Percentiles rank a stretch among this genome's conserved stretches.
phyloP scores from a whole-genome alignment of 768 basidiomycete genomes.

The Boletus subparvulus region DNA sequence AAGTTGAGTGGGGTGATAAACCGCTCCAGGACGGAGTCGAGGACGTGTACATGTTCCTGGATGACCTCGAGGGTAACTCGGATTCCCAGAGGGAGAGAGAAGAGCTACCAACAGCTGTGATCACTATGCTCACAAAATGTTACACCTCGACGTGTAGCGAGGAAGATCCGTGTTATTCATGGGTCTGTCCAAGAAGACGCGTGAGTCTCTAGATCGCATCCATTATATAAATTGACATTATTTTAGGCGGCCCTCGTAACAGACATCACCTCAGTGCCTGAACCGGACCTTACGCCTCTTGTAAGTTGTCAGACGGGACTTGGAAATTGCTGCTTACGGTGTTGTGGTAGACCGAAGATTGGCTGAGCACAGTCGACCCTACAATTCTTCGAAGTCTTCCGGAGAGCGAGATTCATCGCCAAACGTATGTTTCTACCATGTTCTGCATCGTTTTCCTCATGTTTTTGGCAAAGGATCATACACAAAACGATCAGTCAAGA shows the following conservation, averaged over 20 bases:
- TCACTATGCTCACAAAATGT: conserved; percentile 87
- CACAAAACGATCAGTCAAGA: conserved; percentile 88
- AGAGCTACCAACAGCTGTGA: conserved; percentile 84
- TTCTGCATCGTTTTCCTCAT: neutral
- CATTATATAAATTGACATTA: conserved; percentile 11
- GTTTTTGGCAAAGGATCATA: conserved; percentile 51
- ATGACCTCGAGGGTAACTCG: conserved; percentile 68
- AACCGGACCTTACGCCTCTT: conserved; percentile 30
- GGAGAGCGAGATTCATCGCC: conserved; percentile 76
- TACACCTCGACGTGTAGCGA: conserved; percentile 87
- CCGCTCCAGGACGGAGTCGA: conserved; percentile 84
- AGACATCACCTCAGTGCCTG: conserved; percentile 19
- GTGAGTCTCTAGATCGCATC: conserved; percentile 36
- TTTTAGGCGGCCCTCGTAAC: conserved; percentile 25
- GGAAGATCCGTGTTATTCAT: conserved; percentile 78
- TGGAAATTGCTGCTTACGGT: neutral
- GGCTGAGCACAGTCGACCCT: conserved; percentile 52
- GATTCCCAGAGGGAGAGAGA: conserved; percentile 61
- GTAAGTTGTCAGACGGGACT: conserved; percentile 35
- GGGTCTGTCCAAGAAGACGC: conserved; percentile 67
- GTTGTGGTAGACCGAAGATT: conserved; percentile 40
- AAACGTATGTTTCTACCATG: conserved; percentile 47
- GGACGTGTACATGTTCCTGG: conserved; percentile 91
- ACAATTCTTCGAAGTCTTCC: conserved; percentile 56
- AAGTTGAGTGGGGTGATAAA: conserved; percentile 91